A percentile compares a stretch with the other conserved stretches of the same genome.
phyloP scores from a whole-genome alignment of 768 basidiomycete species.

The Tulasnella sp. region DNA sequence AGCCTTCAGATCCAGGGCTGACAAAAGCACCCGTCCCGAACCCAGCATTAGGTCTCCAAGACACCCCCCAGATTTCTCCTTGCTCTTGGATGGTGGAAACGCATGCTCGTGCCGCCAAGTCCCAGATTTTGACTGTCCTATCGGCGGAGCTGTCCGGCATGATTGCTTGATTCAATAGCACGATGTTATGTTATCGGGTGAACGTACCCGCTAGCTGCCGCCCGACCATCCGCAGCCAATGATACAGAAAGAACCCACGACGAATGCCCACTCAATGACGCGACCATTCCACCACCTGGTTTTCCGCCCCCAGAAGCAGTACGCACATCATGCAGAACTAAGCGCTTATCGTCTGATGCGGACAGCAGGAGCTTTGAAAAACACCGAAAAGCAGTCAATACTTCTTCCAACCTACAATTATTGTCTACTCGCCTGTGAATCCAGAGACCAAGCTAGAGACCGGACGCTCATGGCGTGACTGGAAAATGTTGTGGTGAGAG shows the following conservation, averaged over 20 bases:
- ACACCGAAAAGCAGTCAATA: not conserved
- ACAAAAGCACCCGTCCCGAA: conserved; percentile 57
- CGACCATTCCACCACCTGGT: conserved; percentile 64
- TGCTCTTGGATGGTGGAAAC: conserved; percentile 70
- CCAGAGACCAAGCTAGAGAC: conserved; percentile 78
- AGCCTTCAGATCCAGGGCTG: conserved; percentile 63
- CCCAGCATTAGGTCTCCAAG: conserved; percentile 51
- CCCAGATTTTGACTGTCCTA: conserved; percentile 81
- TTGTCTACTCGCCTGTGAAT: too few species aligned
- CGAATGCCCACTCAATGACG: conserved; percentile 75
- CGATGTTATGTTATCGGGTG: not conserved
- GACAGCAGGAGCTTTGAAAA: conserved; percentile 63
- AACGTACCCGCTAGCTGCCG: conserved; percentile 69
- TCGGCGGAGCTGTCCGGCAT: conserved; percentile 56
- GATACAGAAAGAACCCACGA: conserved; percentile 84
- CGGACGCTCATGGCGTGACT: conserved; percentile 88
- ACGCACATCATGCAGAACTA: conserved; percentile 83
- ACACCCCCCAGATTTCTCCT: conserved; percentile 75
- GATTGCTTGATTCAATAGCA: not conserved
- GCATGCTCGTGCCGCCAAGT: conserved; percentile 57
- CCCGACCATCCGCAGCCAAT: conserved; percentile 67
- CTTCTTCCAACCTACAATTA: conserved; percentile 27
- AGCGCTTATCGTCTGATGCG: conserved; percentile 85
- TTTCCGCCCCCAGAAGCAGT: conserved; percentile 38
- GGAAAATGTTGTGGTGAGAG: conserved; percentile 58